Evolutionary conservation across 1,284 basidiomycete genomes (phyloP), one percentile per base, ranked within the genome.

Genomic region (Pseudozyma flocculosa): DNA sequence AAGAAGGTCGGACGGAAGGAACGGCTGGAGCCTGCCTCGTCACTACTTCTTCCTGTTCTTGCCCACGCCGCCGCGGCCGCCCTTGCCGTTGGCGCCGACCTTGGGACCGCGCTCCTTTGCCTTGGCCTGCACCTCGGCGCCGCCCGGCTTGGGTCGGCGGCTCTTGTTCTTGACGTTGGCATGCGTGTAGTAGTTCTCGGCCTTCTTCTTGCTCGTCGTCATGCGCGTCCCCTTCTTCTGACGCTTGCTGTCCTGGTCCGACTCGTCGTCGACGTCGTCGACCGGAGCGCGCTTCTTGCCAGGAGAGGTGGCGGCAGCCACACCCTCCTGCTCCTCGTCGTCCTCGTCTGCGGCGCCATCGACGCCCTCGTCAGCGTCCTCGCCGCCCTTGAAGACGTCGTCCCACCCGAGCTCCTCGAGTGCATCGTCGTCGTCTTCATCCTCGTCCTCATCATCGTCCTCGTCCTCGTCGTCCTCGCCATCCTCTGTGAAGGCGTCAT

Each of bases 151-250:
- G 48, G 87, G 86, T 48, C 60, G 67, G 32, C 74, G 61, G 51
- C 73, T 77, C 68, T 73, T 72, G 70, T 77, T 77, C 73, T 78
- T 78, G 55, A 78, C 75, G 53, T 79, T 79, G 53, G 77, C 78
- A 48, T 74, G 62, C 15, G 76, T 77, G 81, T 91, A 96, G 82
- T 92, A 98, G 81, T 97, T 97, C 54, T 84, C 84, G 17, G 90
- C 86, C 80, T 91, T 93, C 81, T 86, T 87, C 88, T 78, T 77
- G 53, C 50, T 62, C 22, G 75, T 77, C 22, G 56, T 76, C 65
- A 75, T 68, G 13, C 74, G 69, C 18, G 52, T 24, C 26, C 54
- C 70, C 48, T 77, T 67, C 53, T 68, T 67, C 53, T 68, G 64
- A 19, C 45, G 54, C 21, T 51, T 58, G n/a, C 43, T 41, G 39